Evolutionary conservation across 2,329 filamentous ascomycete species (phyloP).

Genomic region (Trichoderma sp.): DNA sequence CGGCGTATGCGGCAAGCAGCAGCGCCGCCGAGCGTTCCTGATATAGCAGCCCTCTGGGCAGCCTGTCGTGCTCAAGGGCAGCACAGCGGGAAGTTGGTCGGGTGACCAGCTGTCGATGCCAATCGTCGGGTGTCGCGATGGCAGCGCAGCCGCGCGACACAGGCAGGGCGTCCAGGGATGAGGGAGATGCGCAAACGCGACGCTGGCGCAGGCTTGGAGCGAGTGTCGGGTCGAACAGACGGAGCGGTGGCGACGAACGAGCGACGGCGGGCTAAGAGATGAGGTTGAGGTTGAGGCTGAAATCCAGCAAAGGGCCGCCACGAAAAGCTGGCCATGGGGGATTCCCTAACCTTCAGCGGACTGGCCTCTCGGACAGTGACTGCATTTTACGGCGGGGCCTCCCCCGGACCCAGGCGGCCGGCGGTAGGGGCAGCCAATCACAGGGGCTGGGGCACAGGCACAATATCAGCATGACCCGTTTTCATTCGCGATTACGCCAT

Average conservation of each 20-base stretch:
- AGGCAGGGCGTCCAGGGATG: background rate
- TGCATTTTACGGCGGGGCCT: slow-evolving; percentile 22
- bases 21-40: slow-evolving; percentile 1
- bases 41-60: slow-evolving; percentile 5
- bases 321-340: slow-evolving; percentile 5
- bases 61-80: background rate
- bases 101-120: slow-evolving; percentile 17
- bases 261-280: background rate
- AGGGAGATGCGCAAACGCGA: background rate
- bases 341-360: background rate
- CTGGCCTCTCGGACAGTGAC: slow-evolving; percentile 7
- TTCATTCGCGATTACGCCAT: slow-evolving; percentile 11
- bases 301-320: background rate
- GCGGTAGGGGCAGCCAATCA: slow-evolving; percentile 23
- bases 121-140: background rate
- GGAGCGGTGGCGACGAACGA: slow-evolving; percentile 12
- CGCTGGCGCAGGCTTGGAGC: background rate
- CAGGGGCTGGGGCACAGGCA: background rate
- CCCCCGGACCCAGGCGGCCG: slow-evolving; percentile 19
- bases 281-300: slow-evolving; percentile 13
- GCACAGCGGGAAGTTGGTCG: slow-evolving; percentile 11
- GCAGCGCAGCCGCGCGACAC: slow-evolving; percentile 11
- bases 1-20: background rate
- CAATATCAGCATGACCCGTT: background rate
- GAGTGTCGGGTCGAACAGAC: slow-evolving; percentile 3